Conservation (phyloP, 2,329 filamentous ascomycete genomes). For the Clonostachys byssicola region DNA sequence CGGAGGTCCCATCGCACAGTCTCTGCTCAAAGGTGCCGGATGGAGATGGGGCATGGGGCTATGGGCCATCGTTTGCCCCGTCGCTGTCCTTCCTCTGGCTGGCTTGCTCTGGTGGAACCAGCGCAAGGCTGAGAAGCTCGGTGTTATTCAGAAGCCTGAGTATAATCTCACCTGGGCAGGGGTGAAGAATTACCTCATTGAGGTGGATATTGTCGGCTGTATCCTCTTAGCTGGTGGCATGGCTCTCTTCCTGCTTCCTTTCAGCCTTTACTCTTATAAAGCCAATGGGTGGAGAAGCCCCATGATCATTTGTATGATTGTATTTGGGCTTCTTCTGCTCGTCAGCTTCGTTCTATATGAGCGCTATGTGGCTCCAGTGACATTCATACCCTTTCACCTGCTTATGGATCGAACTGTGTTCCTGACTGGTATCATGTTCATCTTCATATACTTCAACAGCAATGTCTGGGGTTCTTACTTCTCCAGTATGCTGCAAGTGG, state of each 20-base stretch:
- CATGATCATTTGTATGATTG: conserved; percentile 55
- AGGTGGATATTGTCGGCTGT: conserved; percentile 57
- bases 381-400: conserved; percentile 50
- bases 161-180: conserved; percentile 27
- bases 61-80: conserved; percentile 58
- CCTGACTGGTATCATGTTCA: conserved; percentile 26
- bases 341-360: conserved; percentile 52
- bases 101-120: conserved; percentile 53
- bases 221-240: conserved; percentile 53
- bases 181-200: conserved; percentile 42
- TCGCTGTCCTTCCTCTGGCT: conserved; percentile 51
- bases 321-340: conserved; percentile 56
- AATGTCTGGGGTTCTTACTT: conserved; percentile 53
- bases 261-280: conserved; percentile 47
- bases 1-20: conserved; percentile 47
- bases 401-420: conserved; percentile 42
- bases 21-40: conserved; percentile 41
- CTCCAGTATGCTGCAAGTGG: conserved; percentile 50
- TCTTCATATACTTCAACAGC: conserved; percentile 36
- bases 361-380: conserved; percentile 48
- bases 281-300: conserved; percentile 45
- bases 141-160: conserved; percentile 31
- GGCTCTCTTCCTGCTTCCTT: conserved; percentile 59
- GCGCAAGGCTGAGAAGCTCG: conserved; percentile 48
- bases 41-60: conserved; percentile 34